Percentiles rank a stretch among this genome's conserved stretches.
Evolutionary conservation across 169 alveolate genomes (phyloP).

Genomic region (Besnoitia besnoiti): DNA sequence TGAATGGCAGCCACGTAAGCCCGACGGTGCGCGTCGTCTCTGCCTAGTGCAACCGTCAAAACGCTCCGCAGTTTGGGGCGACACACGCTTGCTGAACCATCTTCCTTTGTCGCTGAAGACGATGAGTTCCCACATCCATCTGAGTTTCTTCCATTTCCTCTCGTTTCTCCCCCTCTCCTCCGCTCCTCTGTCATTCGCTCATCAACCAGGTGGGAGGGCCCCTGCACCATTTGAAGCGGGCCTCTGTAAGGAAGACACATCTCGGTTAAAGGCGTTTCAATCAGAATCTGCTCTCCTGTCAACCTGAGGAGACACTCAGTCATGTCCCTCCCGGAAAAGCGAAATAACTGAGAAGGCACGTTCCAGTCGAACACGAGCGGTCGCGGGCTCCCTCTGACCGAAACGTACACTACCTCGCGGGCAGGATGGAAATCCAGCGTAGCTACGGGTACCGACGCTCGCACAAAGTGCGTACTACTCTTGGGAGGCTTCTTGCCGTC

Average conservation of each 20-base stretch:
- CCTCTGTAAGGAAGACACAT: not conserved
- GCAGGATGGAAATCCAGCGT: not conserved
- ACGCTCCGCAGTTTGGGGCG: not conserved
- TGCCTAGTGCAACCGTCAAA: slow-evolving; percentile 11
- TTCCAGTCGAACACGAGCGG: not conserved
- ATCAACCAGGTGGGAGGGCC: not conserved
- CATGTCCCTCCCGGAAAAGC: not conserved
- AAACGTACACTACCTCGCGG: not conserved
- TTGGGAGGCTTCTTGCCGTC: not conserved
- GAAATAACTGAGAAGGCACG: not conserved
- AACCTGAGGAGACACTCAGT: not conserved
- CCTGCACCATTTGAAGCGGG: not conserved
- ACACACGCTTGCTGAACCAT: not conserved
- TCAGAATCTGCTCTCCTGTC: not conserved
- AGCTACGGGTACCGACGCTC: not conserved
- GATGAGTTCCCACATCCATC: not conserved
- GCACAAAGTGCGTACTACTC: not conserved
- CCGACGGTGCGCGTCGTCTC: not conserved
- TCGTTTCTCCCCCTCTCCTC: not conserved
- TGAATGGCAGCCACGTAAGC: slow-evolving; percentile 5
- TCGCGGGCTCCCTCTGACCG: not conserved
- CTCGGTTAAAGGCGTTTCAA: not conserved
- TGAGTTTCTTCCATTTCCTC: not conserved
- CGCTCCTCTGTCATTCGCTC: not conserved
- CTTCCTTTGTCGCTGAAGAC: not conserved